Base-by-base conservation (phyloP, 805 yeast genomes). In the Kuraishia hungarica region DNA sequence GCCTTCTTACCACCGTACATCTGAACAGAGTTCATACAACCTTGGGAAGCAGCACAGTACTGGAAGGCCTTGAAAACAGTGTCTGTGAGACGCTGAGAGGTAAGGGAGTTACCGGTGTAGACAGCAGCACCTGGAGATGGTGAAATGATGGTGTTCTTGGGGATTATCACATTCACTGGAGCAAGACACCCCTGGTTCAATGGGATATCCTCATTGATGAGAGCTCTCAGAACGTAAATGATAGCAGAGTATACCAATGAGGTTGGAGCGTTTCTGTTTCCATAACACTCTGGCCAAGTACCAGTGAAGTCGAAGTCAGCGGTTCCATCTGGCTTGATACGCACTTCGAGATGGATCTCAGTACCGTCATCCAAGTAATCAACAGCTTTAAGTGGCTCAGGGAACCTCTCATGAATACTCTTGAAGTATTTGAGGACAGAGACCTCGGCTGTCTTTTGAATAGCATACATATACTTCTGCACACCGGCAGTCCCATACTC, bases 1-100 rank as follows among this genome's bases (percentile, higher is more conserved):
- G 80, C 1, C 97, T 97, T 52, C 97, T 97, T 50, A 91, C 87
- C 0, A 97, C 97, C 57, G 97, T 97, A 56, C 96, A 94, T 57
- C 92, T 90, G 0, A 97, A 92, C 67, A 91, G 97, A 67, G 70
- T 93, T 94, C 70, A 94, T 93, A 68, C 97, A 89, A 57, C 97
- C 97, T 71, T 93, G 98, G 1, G 97, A 91, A 60, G 91, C 97
- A 1, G 97, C 97, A 74, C 90, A 87, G 4, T 91, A 90, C 58
- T 81, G 78, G 67, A 94, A 91, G 0, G 98, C 94, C 62, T 85
- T 86, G 64, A 93, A 75, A 48, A 94, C 81, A 1, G 88, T 93
- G 69, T 92, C 97, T 0, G 96, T 91, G 51, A 94, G 83, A 62
- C 97, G 79, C 69, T 94, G 98, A 1, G 97, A 87, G 1, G 98